Evolutionary conservation across 129 eudicot genomes (phyloP).

Genomic region (Pulicaria dysenterica): DNA sequence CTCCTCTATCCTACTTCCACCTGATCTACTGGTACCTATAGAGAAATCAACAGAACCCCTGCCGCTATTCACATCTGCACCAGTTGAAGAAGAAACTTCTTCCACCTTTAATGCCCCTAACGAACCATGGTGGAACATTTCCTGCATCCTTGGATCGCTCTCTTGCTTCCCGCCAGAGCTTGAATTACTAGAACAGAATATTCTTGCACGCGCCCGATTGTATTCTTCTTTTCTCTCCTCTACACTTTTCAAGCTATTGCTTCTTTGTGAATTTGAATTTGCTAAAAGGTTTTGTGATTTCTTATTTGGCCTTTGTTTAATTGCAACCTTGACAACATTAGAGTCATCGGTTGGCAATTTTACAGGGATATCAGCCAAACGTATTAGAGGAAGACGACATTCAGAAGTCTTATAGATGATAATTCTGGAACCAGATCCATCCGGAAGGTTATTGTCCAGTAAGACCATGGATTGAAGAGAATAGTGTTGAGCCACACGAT

Average conservation of each 20-base stretch:
- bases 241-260: conserved; percentile 77
- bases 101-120: conserved; percentile 45
- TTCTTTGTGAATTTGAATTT: conserved; percentile 47
- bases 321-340: conserved; percentile 73
- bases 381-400: conserved; percentile 64
- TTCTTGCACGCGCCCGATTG: conserved; percentile 91
- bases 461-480: conserved; percentile 85
- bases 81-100: conserved; percentile 46
- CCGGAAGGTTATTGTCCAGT: conserved; percentile 64
- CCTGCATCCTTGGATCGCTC: conserved; percentile 54
- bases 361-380: conserved; percentile 88
- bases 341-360: conserved; percentile 63
- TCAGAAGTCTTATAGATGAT: conserved; percentile 79
- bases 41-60: conserved; percentile 54
- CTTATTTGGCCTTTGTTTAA: conserved; percentile 89
- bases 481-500: conserved; percentile 97
- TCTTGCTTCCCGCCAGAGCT: conserved; percentile 50
- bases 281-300: conserved; percentile 42
- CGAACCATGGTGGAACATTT: conserved; percentile 54
- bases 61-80: conserved; percentile 48
- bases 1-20: conserved; percentile 70
- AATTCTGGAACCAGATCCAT: conserved; percentile 82
- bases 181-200: conserved; percentile 66
- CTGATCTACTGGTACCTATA: conserved; percentile 53
- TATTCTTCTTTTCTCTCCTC: conserved; percentile 98